Evolutionary conservation across 176 grass and related monocot genomes (phyloP), one percentile per base, ranked within the genome.

Genomic region (Elymus sibiricus): DNA sequence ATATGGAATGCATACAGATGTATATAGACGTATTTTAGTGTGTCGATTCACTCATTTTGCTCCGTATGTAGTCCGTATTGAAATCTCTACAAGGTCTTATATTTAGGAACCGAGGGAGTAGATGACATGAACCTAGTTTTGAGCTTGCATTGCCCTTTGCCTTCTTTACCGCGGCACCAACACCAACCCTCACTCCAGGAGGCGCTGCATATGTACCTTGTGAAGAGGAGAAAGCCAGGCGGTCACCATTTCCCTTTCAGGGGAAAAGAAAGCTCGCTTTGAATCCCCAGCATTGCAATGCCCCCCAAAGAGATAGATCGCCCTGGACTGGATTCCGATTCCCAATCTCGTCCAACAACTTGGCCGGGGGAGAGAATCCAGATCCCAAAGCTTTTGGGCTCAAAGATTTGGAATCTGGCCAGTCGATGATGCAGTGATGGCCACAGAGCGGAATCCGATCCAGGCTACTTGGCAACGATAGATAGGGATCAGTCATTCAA

Each of bases 181-280:
- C 29, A 29, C 29, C 29, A 29, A 29, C 29, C 29, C 29, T 29
- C 58, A 77, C 82, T 94, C 90, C 22, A 87, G 77, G 56, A 94
- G 85, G 73, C 78, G 87, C 92, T 29, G 29, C 92, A 92, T 90
- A 92, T 94, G 87, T 90, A 58, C 7, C 7, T 58, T 22, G 21
- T 22, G 55, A 58, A 1, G 55, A 58, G 2, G 7, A 58, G 19
- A 58, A 58, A 58, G 6, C 55, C 55, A 2, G 55, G 21, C 1
- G 7, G 21, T 58, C 55, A 58, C 55, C 21, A 58, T 58, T 58
- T 58, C 55, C 55, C 9, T 58, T 58, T 22, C 55, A 58, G 55
- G 21, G 55, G 55, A 22, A 58, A 58, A 58, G 55, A 58, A 58
- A 58, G 55, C 55, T 58, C 21, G 2, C 21, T 58, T 8, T 58